A percentile compares a stretch with the other conserved stretches of the same genome.
Evolutionary conservation across 768 basidiomycete genomes (phyloP).

Genomic region (Podaxis pistillaris): DNA sequence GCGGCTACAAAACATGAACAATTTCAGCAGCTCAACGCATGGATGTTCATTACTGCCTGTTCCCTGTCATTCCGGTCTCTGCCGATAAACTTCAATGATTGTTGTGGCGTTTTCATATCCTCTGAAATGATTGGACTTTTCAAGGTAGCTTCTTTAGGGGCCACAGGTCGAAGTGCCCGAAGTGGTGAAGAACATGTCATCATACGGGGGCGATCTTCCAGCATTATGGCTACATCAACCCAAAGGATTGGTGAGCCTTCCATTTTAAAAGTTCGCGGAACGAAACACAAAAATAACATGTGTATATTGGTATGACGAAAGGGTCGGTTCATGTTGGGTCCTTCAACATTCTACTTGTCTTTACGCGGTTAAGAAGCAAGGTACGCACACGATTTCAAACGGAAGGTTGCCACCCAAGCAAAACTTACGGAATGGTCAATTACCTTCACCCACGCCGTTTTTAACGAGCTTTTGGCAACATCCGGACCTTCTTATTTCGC

Average conservation of each 20-base stretch:
- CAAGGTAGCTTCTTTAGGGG: conserved; percentile 9
- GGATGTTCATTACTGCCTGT: conserved; percentile 13
- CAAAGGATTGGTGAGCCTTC: conserved; percentile 8
- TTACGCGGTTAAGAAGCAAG: conserved; percentile 8
- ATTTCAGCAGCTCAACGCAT: conserved; percentile 1
- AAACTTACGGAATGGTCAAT: not conserved
- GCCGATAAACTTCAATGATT: conserved; percentile 10
- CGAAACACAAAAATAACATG: conserved; percentile 5
- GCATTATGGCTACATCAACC: not conserved
- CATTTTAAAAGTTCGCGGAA: conserved; percentile 5
- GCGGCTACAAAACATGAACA: not conserved
- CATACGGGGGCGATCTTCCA: not conserved
- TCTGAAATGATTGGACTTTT: not conserved
- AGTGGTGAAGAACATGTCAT: conserved; percentile 7
- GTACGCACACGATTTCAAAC: conserved; percentile 6
- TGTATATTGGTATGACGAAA: conserved; percentile 8
- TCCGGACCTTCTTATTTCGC: not conserved
- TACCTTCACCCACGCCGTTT: not conserved
- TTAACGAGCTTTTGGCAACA: not conserved
- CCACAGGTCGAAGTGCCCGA: not conserved
- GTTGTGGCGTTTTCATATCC: conserved; percentile 5
- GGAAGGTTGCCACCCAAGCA: not conserved
- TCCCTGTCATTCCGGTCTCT: conserved; percentile 3
- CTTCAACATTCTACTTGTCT: conserved; percentile 4
- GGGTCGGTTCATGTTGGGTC: conserved; percentile 2